These are phyloP conservation scores for Colletotrichum australisinense DNA, from an alignment of 2,329 filamentous ascomycete genomes.

Conservation along the genomic window DNA sequence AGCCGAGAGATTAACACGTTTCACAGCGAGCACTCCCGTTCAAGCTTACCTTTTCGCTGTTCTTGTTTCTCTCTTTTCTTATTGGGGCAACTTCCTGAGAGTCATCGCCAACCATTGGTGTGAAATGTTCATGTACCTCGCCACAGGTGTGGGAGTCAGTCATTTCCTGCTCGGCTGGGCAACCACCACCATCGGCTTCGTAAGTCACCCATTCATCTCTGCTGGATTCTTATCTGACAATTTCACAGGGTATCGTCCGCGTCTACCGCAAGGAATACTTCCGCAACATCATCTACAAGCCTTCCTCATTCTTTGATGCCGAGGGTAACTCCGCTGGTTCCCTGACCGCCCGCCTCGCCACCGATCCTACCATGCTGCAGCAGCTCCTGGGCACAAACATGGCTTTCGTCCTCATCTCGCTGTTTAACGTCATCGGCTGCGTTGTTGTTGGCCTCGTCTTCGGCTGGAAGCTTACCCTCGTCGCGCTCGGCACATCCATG, in stretches of 20 bases:
- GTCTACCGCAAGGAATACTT: slow-evolving; percentile 43
- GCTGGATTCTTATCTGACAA: not conserved
- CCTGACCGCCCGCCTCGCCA: slow-evolving; percentile 39
- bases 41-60: slow-evolving; percentile 35
- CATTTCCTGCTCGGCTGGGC: slow-evolving; percentile 41
- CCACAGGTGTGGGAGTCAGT: slow-evolving; percentile 40
- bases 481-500: slow-evolving; percentile 41
- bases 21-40: slow-evolving; percentile 24
- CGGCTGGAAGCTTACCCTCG: slow-evolving; percentile 54
- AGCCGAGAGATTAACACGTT: not conserved
- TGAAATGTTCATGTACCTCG: slow-evolving; percentile 32
- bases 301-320: slow-evolving; percentile 45
- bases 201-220: slow-evolving; percentile 43
- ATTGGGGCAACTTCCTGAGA: slow-evolving; percentile 28
- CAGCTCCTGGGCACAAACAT: slow-evolving; percentile 38
- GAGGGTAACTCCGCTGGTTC: slow-evolving; percentile 40
- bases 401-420: slow-evolving; percentile 33
- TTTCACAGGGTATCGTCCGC: slow-evolving; percentile 24
- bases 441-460: slow-evolving; percentile 45
- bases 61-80: slow-evolving; percentile 30
- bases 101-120: slow-evolving; percentile 53
- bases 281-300: slow-evolving; percentile 45
- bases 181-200: slow-evolving; percentile 41
- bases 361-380: slow-evolving; percentile 36
- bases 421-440: slow-evolving; percentile 37